Evolutionary conservation across 805 yeast species (phyloP).

Genomic region (Komagataella pseudopastoris): DNA sequence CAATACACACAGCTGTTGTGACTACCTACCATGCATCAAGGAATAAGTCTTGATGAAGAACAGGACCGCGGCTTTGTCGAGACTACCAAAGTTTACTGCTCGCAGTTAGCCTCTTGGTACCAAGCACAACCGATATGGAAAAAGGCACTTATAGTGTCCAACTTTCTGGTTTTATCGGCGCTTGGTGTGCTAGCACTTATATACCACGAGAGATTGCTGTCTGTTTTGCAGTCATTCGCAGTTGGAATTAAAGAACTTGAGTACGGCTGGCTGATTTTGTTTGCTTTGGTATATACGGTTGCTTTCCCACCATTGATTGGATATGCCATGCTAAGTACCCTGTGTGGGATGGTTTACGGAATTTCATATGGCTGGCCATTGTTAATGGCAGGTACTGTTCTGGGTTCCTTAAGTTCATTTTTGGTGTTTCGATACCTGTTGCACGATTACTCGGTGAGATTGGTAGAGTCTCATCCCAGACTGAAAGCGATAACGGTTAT

Average conservation of each 20-base stretch:
- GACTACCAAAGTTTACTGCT: not conserved
- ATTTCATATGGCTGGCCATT: constrained; percentile 64
- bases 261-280: constrained; percentile 30
- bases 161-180: not conserved
- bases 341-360: constrained; percentile 78
- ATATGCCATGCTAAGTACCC: constrained; percentile 50
- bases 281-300: constrained; percentile 42
- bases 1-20: not conserved
- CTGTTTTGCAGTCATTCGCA: not conserved
- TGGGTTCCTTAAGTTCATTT: constrained; percentile 71
- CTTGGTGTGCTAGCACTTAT: not conserved
- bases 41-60: not conserved
- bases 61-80: not conserved
- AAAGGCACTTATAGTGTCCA: not conserved
- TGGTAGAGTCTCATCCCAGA: constrained; percentile 48
- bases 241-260: not conserved
- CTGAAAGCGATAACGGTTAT: constrained; percentile 67
- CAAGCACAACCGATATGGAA: not conserved
- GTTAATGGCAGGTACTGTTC: constrained; percentile 50
- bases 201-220: not conserved
- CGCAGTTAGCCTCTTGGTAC: not conserved
- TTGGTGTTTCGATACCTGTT: constrained; percentile 49
- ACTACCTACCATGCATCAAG: not conserved
- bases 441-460: constrained; percentile 37
- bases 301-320: constrained; percentile 91